Evolutionary conservation across 2,329 filamentous ascomycete genomes (phyloP), one percentile per base, ranked within the genome.

Genomic region (Magnaporthales sp.): DNA sequence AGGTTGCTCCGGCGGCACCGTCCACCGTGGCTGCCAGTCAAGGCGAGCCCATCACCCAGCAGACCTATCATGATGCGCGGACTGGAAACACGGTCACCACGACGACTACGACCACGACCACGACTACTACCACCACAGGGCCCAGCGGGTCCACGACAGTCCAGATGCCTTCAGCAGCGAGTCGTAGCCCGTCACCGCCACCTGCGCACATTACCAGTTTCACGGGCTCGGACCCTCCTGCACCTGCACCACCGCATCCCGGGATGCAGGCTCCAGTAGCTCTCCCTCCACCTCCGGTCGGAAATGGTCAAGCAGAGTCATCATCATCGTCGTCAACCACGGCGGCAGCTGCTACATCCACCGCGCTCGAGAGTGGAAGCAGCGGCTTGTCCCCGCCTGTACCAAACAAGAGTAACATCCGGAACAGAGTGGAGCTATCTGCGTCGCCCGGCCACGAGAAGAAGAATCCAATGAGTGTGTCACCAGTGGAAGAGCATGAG

Each of bases 111-210:
- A 64, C 63, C n/a, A 64, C 63, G 0, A 64, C 63, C 11, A 56
- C 63, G 1, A 64, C 63, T 24, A 56, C 63, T 10, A 56, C 63
- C 5, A 64, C 63, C 13, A 64, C 63, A 11, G 38, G 63, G 24
- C 63, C 63, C 7, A 64, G 63, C 38, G 63, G 38, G 26, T 64
- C 63, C n/a, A 64, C 63, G n/a, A 64, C 63, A 19, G 63, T 64
- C 11, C 63, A 64, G 38, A 64, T 54, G 26, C 63, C 63, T 15
- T 54, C 38, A 5, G 56, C 15, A 1, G 56, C 56, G 24, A n/a
- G 32, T 1, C 26, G 26, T 19, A 63, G 27, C 10, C 29, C 61
- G 61, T 31, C 61, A 30, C 29, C 61, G 7, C 24, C 63, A 27
- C 26, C 38, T 29, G 63, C 63, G 13, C 63, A 64, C 24, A 54